A percentile compares a stretch with the other conserved stretches of the same genome.
Evolutionary conservation across 176 grass and related monocot genomes (phyloP).

Genomic region (Musa beccarii): DNA sequence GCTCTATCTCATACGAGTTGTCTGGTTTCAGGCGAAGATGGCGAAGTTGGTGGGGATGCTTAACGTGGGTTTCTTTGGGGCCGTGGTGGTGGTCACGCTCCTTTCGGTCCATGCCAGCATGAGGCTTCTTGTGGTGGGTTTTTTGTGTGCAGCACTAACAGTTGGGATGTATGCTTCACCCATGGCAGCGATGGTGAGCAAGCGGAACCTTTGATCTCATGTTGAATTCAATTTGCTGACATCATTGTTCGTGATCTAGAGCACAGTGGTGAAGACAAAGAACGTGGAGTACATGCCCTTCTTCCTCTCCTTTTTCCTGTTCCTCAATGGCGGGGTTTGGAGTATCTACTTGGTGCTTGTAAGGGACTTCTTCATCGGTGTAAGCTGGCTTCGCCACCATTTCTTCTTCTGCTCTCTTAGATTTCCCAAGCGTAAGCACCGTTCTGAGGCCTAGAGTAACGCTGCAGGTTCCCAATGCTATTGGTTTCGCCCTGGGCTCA

Average conservation of each 20-base stretch:
- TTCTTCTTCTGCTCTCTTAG: background rate
- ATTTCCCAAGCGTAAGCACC: background rate
- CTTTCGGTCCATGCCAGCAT: constrained; percentile 25
- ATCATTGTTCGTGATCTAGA: constrained; percentile 25
- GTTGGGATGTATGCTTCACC: constrained; percentile 63
- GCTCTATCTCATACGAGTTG: background rate
- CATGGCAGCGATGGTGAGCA: constrained; percentile 45
- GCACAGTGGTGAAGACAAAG: constrained; percentile 41
- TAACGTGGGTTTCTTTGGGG: constrained; percentile 40
- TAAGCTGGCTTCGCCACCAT: constrained; percentile 20
- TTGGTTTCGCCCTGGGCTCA: constrained; percentile 60
- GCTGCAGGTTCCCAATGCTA: constrained; percentile 55
- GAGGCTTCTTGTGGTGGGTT: constrained; percentile 37
- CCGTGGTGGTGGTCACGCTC: constrained; percentile 27
- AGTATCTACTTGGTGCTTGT: constrained; percentile 43
- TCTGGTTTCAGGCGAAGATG: constrained; percentile 23
- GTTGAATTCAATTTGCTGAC: background rate
- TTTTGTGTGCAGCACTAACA: constrained; percentile 38
- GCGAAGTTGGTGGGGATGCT: constrained; percentile 27
- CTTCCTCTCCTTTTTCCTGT: constrained; percentile 60
- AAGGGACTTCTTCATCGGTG: constrained; percentile 47
- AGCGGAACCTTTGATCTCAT: background rate
- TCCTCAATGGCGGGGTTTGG: constrained; percentile 67
- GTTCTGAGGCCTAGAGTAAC: background rate
- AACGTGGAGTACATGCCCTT: constrained; percentile 83